Base-by-base conservation (phyloP, 1,139 yeast species). In the Yamadazyma dendronema region DNA sequence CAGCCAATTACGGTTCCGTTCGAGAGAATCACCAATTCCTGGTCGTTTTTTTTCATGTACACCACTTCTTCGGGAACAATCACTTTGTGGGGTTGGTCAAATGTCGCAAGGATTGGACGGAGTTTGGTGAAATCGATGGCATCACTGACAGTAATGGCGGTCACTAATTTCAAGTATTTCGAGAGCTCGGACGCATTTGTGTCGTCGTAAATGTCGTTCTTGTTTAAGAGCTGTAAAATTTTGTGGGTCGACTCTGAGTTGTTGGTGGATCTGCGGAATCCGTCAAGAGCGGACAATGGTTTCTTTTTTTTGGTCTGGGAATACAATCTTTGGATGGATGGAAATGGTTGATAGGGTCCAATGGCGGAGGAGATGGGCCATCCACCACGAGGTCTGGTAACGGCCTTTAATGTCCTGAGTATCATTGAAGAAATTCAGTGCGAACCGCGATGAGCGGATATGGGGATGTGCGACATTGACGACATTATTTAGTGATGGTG, bases 1-100 rank as follows among this genome's bases (percentile, higher is more conserved):
- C 96, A 89, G 0, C 88, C 87, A 10, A 87, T 87, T 4, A 87
- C 60, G 0, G 92, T 77, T 2, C 96, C 96, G 47, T 82, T 81
- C 3, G 80, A 72, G 36, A 87, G 60, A n/a, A 35, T 30, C 3
- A 30, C 12, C 28, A 33, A 21, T 9, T 36, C 36, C 6, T 30
- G 23, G 4, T 13, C 13, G 6, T 7, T 7, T 17, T 3, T 15
- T 27, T 11, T 50, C 4, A 72, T 57, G 41, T 67, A 67, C 1
- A 85, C 68, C 19, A 86, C 88, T 52, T 86, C 95, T 27, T 81
- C 82, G 0, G 89, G 85, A 2, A 87, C 77, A n/a, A 84, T 42
- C 50, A 64, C 56, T 30, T 62, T 47, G 26, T 28, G 36, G 3
- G 28, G 8, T 12, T 33, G 25, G 9, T 35, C 31, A n/a, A 38